These are phyloP conservation scores for Acanthamoeba healyi DNA, from an alignment of 208 protist genomes.

Conservation along the genomic window DNA sequence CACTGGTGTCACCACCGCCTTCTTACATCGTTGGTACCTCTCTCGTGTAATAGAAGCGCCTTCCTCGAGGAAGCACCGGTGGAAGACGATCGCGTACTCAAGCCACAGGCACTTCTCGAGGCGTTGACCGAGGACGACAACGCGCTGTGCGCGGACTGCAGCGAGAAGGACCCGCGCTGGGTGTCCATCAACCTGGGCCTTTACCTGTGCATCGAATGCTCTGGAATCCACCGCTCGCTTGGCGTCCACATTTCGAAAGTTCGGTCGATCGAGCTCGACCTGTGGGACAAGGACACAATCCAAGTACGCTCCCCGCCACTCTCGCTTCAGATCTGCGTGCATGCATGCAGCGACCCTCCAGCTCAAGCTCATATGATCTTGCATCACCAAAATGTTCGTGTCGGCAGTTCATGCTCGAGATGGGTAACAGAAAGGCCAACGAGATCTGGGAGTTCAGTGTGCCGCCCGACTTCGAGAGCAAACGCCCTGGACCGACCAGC, in stretches of 20 bases:
- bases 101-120: conserved; percentile 40
- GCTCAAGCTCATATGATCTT: too few relatives aligned
- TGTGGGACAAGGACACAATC: conserved; percentile 71
- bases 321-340: background rate
- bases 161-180: conserved; percentile 83
- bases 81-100: conserved; percentile 36
- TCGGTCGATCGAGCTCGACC: conserved; percentile 83
- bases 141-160: background rate
- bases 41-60: too few relatives aligned
- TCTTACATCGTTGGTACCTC: too few relatives aligned
- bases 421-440: conserved; percentile 72
- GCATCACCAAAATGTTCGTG: background rate
- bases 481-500: background rate
- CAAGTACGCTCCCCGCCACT: background rate
- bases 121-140: background rate
- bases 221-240: conserved; percentile 86
- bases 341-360: background rate
- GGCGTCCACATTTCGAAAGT: conserved; percentile 88
- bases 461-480: conserved; percentile 43
- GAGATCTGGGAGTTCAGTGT: conserved; percentile 58
- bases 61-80: background rate
- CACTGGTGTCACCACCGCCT: background rate
- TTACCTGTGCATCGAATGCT: conserved; percentile 90
- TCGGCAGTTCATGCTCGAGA: conserved; percentile 68
- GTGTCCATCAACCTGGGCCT: conserved; percentile 88